Conservation (phyloP, 306 rosid genomes). For the Glycyrrhiza uralensis region DNA sequence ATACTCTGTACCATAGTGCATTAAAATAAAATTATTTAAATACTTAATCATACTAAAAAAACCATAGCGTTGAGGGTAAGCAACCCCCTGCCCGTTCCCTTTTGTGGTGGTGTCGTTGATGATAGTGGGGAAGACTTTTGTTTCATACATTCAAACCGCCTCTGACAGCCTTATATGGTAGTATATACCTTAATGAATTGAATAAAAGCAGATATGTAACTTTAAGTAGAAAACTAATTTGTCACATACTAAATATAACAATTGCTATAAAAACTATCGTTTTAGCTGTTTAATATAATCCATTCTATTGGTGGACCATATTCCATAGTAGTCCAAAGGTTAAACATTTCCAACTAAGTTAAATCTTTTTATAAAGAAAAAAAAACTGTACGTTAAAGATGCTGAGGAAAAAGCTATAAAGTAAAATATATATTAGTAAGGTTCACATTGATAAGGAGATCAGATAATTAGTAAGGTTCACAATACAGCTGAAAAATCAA, state of each 20-base stretch:
- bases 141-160: background rate
- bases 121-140: slow-evolving; percentile 20
- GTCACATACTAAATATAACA: too few species aligned
- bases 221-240: background rate
- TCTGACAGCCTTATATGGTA: background rate
- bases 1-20: too few species aligned
- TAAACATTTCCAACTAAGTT: slow-evolving; percentile 8
- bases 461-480: too few species aligned
- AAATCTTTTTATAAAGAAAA: slow-evolving; percentile 26
- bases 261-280: background rate
- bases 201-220: background rate
- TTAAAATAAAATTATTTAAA: background rate
- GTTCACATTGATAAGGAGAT: background rate
- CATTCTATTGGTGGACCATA: background rate
- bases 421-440: slow-evolving; percentile 10
- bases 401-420: slow-evolving; percentile 22
- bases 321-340: background rate
- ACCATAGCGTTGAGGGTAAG: slow-evolving; percentile 33
- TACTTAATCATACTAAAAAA: background rate
- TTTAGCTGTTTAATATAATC: background rate
- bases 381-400: slow-evolving; percentile 30
- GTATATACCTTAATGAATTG: background rate
- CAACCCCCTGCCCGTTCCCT: background rate
- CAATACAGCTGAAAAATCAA: slow-evolving; percentile 26
- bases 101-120: background rate